phyloP scores from a whole-genome alignment of 371 early-diverging fungal genomes.

The Apophysomyces elegans region DNA sequence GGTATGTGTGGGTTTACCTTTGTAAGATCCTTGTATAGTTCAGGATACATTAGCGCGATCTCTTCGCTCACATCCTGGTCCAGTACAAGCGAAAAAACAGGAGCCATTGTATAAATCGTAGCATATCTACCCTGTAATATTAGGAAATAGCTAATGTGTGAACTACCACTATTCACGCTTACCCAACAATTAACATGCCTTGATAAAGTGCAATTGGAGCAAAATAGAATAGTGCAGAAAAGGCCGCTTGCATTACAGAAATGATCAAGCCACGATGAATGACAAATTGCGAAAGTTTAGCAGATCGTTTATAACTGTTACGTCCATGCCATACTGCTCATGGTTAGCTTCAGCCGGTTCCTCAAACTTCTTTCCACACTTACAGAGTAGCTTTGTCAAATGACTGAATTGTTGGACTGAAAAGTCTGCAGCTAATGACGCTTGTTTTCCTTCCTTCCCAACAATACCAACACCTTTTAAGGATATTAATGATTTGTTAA shows the following conservation, averaged over 20 bases:
- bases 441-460: constrained; percentile 99
- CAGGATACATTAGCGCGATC: constrained; percentile 94
- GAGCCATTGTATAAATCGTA: constrained; percentile 97
- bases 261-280: constrained; percentile 99
- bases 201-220: constrained; percentile 98
- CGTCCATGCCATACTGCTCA: constrained; percentile 94
- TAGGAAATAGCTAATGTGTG: constrained; percentile 19
- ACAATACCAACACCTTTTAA: constrained; percentile 89
- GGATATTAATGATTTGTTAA: not conserved
- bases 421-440: constrained; percentile 98
- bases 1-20: constrained; percentile 55
- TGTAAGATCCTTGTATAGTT: constrained; percentile 96
- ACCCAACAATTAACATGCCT: constrained; percentile 69
- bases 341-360: not conserved
- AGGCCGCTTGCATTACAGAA: constrained; percentile 98
- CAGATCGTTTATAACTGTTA: constrained; percentile 94
- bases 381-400: constrained; percentile 80
- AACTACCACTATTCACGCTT: constrained; percentile 12
- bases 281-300: constrained; percentile 98
- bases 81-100: constrained; percentile 95
- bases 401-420: constrained; percentile 92
- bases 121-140: constrained; percentile 84
- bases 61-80: constrained; percentile 93
- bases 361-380: constrained; percentile 10
- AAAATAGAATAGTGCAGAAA: constrained; percentile 97